A percentile compares a stretch with the other conserved stretches of the same genome.
Conservation (phyloP, 352 stramenopile species). For the Aphanomyces invadans region DNA sequence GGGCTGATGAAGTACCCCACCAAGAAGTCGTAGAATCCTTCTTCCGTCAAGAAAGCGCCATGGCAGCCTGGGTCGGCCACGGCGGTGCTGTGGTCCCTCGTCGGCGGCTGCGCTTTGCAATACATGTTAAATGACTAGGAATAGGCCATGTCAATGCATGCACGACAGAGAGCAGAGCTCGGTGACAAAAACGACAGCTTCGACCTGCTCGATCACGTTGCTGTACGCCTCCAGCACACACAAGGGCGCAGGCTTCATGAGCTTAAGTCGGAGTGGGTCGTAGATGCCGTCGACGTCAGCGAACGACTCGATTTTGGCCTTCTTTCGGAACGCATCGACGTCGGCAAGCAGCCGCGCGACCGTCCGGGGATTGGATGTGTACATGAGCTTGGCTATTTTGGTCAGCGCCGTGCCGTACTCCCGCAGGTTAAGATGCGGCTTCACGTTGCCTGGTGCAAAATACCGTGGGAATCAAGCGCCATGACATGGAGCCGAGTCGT, state of each 20-base stretch:
- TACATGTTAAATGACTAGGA: constrained; percentile 64
- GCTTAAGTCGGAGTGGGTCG: constrained; percentile 41
- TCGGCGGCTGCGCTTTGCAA: constrained; percentile 29
- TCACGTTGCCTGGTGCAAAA: constrained; percentile 6
- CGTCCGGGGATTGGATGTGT: constrained; percentile 26
- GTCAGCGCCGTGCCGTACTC: constrained; percentile 20
- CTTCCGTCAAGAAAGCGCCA: constrained; percentile 40
- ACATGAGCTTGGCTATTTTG: constrained; percentile 23
- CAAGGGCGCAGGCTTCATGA: constrained; percentile 39
- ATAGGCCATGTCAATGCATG: constrained; percentile 27
- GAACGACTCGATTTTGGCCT: background rate
- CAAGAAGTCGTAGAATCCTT: constrained; percentile 70
- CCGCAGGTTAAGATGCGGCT: constrained; percentile 3
- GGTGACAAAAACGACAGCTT: background rate
- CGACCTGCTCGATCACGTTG: constrained; percentile 18
- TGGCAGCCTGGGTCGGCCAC: too few species aligned
- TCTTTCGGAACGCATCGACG: constrained; percentile 20
- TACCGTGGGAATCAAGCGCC: background rate
- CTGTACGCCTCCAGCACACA: constrained; percentile 45
- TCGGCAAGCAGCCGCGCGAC: constrained; percentile 33
- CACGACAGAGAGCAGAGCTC: too few species aligned
- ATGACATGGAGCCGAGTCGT: background rate
- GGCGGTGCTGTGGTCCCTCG: constrained; percentile 9
- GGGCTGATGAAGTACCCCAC: constrained; percentile 76
- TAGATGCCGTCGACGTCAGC: constrained; percentile 21